phyloP scores from a whole-genome alignment of 345 rosid species.

The Melaleuca quinquenervia region DNA sequence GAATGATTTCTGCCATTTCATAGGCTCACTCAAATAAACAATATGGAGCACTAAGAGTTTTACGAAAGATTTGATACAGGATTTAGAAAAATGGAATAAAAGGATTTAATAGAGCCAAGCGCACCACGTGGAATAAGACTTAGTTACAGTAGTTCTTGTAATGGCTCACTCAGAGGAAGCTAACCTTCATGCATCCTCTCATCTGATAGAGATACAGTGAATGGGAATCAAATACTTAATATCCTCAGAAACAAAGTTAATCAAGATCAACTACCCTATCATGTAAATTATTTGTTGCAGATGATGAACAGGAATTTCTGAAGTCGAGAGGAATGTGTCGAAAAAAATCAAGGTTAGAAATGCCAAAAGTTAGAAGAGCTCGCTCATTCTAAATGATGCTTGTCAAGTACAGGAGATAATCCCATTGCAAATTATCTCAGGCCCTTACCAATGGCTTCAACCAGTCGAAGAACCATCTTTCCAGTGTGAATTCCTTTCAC shows the following conservation, averaged over 20 bases:
- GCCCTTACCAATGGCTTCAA: slow-evolving; percentile 81
- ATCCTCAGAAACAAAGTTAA: background rate
- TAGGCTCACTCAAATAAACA: background rate
- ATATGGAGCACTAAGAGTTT: background rate
- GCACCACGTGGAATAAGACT: background rate
- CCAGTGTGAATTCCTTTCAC: slow-evolving; percentile 74
- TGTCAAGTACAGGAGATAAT: background rate
- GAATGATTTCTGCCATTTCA: background rate
- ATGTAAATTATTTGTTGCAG: background rate
- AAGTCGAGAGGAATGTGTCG: background rate
- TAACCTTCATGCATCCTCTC: background rate
- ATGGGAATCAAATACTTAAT: background rate
- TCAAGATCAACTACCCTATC: background rate
- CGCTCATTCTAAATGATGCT: background rate
- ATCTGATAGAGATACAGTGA: background rate
- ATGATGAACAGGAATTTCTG: background rate
- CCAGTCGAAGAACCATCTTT: slow-evolving; percentile 76
- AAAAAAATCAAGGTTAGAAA: background rate
- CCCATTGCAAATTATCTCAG: background rate
- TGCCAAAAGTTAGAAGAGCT: background rate
- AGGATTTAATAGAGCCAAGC: background rate
- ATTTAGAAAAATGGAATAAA: background rate
- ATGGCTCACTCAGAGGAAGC: background rate
- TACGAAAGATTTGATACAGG: background rate
- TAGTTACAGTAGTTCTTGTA: background rate